A percentile compares a stretch with the other conserved stretches of the same genome.
These are phyloP conservation scores for Suhomyces vadensis DNA, from an alignment of 805 yeast species.

Conservation along the genomic window DNA sequence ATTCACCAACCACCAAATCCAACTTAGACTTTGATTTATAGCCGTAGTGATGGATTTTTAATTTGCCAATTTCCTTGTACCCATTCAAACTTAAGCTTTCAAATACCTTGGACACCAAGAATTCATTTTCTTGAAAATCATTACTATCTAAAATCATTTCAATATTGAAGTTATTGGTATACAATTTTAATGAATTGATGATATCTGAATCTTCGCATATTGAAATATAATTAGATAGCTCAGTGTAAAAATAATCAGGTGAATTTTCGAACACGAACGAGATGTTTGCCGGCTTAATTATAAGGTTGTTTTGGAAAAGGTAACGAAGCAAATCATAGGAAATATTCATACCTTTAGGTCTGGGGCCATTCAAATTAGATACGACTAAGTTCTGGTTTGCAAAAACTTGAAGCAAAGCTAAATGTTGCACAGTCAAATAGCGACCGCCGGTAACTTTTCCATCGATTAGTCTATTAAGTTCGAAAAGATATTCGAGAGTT, in stretches of 20 bases:
- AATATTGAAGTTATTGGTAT: conserved; percentile 16
- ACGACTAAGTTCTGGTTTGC: conserved; percentile 10
- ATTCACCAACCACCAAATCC: too few relatives aligned
- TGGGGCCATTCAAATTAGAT: not conserved
- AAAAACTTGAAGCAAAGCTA: conserved; percentile 15
- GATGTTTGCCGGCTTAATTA: conserved; percentile 23
- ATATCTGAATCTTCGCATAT: conserved; percentile 10
- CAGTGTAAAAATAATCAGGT: not conserved
- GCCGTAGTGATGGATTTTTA: conserved; percentile 3
- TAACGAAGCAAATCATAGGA: conserved; percentile 17
- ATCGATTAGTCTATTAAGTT: too few relatives aligned
- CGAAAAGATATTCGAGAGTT: too few relatives aligned
- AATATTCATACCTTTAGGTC: conserved; percentile 2
- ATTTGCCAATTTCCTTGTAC: not conserved
- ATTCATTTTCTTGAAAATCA: conserved; percentile 10
- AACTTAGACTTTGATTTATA: too few relatives aligned
- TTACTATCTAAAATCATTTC: conserved; percentile 16
- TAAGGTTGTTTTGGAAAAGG: conserved; percentile 16
- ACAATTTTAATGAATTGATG: conserved; percentile 14
- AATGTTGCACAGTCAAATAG: conserved; percentile 13
- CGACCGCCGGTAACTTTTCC: not conserved
- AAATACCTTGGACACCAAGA: conserved; percentile 4
- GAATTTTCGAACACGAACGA: conserved; percentile 15
- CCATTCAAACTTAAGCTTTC: not conserved
- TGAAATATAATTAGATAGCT: conserved; percentile 6